Evolutionary conservation across 805 yeast genomes (phyloP), one percentile per base, ranked within the genome.

Genomic region (Candida sithepensis): DNA sequence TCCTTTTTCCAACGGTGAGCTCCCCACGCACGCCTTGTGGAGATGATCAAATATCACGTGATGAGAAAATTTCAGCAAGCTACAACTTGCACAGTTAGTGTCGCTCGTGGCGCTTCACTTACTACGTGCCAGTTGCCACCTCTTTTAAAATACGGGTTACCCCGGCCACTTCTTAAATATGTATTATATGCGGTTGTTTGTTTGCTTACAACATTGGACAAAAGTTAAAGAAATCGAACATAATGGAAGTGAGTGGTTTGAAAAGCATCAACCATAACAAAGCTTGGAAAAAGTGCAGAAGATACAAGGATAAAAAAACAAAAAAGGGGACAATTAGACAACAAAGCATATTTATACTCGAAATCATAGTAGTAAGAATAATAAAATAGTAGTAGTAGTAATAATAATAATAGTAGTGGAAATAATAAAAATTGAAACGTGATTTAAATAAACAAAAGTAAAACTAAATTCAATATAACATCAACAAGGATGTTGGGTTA

Each of bases 371-470:
- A n/a, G 34, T 14, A n/a, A 12, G 8, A n/a, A n/a, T 12, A 30
- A n/a, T 30, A 13, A 4, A 37, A 13, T 20, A 13, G 20, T 37
- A 13, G n/a, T 13, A 37, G 21, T 18, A 37, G 14, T 5, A 19
- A 37, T 37, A 37, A 20, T 16, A 36, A 36, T 36, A 36, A 13
- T 36, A 37, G 23, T 37, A 37, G 13, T 37, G 21, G 21, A 20
- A 37, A 37, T 37, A 22, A 22, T 1, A 19, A 19, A 37, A 37
- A 13, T n/a, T 9, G 23, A 37, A 37, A 37, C 39, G 23, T 20
- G 39, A 22, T 20, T 21, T 20, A 37, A 37, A 20, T 20, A 22
- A 37, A 37, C 43, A 46, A 42, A 42, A 34, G 41, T 18, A 38
- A 42, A 39, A 23, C 26, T 24, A 18, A 32, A 26, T 18, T 37